Evolutionary conservation across 108 stramenopile genomes (phyloP), one percentile per base, ranked within the genome.

Genomic region (Heterococcus sp.): DNA sequence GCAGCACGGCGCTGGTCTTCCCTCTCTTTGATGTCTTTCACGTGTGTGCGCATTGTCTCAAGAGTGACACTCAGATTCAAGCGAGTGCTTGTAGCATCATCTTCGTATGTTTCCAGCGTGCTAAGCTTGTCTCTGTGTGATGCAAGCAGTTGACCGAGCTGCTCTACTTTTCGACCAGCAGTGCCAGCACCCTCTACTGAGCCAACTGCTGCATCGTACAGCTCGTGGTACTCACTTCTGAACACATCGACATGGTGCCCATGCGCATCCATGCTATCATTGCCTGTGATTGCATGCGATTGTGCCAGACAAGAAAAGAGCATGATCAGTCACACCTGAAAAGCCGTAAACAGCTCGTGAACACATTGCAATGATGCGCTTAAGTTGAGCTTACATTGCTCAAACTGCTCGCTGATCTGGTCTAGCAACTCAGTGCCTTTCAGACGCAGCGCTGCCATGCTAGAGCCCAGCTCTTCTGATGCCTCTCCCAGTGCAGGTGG

Each of bases 171-270:
- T 5, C 38, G 63, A 34, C 35, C 32, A 40, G 71, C 78, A 32
- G 31, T 21, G 35, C n/a, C 35, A 33, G 11, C 38, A 28, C 71
- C 71, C 31, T 40, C 29, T 70, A 71, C 29, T 71, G 69, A 71
- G 14, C 58, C 68, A 30, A 72, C 37, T n/a, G 40, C 71, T 21
- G 71, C 37, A 14, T 79, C 71, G 32, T 79, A 72, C 2, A 72
- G 39, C 27, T 79, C 69, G 38, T 69, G 68, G 34, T 71, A 78
- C 30, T 63, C 71, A 26, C 28, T 40, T 0, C 69, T 69, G 37
- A 67, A 78, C 1, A 63, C 66, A 31, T 78, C 77, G 26, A 78
- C 37, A 21, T 37, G 70, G 31, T 78, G 77, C 29, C 77, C 77
- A 27, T 78, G 21, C 14, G 46, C 46, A 58, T 58, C 46, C 46